Evolutionary conservation across 495 filamentous ascomycete species (phyloP), one percentile per base, ranked within the genome.

Genomic region (Hypoxylon subgilvum): DNA sequence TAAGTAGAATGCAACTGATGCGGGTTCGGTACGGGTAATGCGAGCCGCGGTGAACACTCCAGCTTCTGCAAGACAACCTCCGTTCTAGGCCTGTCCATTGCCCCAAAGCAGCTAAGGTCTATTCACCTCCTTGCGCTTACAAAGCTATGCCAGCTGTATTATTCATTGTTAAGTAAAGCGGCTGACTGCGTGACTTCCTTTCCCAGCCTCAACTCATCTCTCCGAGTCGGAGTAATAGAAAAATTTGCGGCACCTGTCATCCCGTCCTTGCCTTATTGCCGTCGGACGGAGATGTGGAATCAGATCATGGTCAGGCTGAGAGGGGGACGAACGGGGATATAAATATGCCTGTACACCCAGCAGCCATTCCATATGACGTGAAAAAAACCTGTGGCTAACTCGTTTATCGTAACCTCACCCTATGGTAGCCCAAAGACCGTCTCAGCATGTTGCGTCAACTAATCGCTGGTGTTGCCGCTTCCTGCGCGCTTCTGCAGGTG

Each of bases 381-480:
- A 27, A 4, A 4, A 27, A 8, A 8, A 4, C 4, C 8, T 8
- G 23, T 27, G 4, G 23, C 8, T 27, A 8, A 8, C 23, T 8
- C 8, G 8, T 27, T 8, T 4, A 27, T 27, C 3, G 8, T 27
- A 27, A 8, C 23, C 8, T 27, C 23, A 8, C 23, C 23, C 3
- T 39, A 10, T 28, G 16, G 21, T 30, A 34, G 22, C 14, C 28
- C 6, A 6, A 25, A 27, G 27, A 3, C 7, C 17, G 30, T 14
- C 14, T 46, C 6, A 47, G 10, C 18, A 59, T 64, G 61, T n/a
- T 60, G 1, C 25, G 54, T 16, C 42, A 17, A 22, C 22, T 51
- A 17, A 9, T 64, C 28, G 13, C 25, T 12, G 6, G 25, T 16
- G 3, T 60, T 22, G 44, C 44, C 43, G 19, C 46, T 1, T 64